These are phyloP conservation scores for Flaveria linearis DNA, from an alignment of 129 eudicot genomes.

Conservation along the genomic window DNA sequence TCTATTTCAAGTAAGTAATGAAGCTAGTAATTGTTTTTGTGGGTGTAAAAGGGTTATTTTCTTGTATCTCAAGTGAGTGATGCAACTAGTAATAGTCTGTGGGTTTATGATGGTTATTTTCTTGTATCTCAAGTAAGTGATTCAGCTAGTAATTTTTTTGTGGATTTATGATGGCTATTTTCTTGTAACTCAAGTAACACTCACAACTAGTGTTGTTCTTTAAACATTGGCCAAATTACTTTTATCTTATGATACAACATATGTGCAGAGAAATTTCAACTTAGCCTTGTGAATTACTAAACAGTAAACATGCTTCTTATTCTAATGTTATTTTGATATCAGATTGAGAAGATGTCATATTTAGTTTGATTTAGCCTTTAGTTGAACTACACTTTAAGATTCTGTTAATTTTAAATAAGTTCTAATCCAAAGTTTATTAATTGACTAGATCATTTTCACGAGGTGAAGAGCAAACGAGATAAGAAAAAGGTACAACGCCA, in stretches of 20 bases:
- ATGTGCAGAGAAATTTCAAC: not conserved
- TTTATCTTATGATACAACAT: not conserved
- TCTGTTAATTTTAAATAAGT: not conserved
- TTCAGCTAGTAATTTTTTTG: no score
- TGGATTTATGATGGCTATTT: not conserved
- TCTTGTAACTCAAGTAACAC: not conserved
- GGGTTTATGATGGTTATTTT: not conserved
- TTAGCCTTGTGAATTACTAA: not conserved
- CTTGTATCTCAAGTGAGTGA: no score
- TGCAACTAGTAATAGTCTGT: no score
- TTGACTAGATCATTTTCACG: constrained; percentile 79
- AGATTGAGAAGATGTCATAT: not conserved
- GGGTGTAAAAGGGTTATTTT: not conserved
- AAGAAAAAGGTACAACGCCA: constrained; percentile 73
- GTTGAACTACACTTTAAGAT: constrained; percentile 8
- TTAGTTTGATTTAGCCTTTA: constrained; percentile 1
- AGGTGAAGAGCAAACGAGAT: constrained; percentile 98
- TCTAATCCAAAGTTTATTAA: constrained; percentile 30
- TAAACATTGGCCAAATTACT: not conserved
- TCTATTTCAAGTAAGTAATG: not conserved
- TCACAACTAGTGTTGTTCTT: not conserved
- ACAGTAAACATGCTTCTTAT: constrained; percentile 9
- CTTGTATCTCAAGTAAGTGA: not conserved
- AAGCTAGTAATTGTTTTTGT: not conserved
- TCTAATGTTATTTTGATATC: not conserved